Base-by-base conservation (phyloP, 1,139 yeast species). In the Diutina mesorugosa region DNA sequence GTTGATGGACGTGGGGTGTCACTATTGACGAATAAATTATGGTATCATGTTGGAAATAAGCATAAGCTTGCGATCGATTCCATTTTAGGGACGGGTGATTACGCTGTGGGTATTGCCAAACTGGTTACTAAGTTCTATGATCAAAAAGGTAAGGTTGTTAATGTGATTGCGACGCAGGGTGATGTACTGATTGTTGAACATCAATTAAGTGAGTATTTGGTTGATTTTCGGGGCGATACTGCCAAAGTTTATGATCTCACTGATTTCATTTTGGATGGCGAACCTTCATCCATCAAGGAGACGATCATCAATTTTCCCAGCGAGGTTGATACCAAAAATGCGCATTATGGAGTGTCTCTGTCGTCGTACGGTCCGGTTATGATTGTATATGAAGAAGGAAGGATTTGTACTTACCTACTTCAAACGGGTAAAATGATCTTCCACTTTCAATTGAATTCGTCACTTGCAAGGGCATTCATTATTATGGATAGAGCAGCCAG, bases 401-500 rank as follows among this genome's bases (percentile, higher is more conserved):
- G 6, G 10, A 6, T 45, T 26, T 14, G 3, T 12, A 45, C 41
- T 8, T 53, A 21, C n/a, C 45, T 35, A 14, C 28, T 35, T 6
- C 35, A 45, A 26, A 46, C 46, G 45, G 50, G 28, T 21, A 29
- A n/a, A 26, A 41, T 16, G 26, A 52, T 35, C 12, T 29, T 29
- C 30, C 30, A 12, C 32, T 51, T 18, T 35, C 57, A 26, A 5
- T 26, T 38, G 12, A 29, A 32, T 6, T 14, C 41, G 18, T 38
- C 16, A 12, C 47, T 35, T 16, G 47, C 35, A 26, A 21, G 41
- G 6, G 9, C 41, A 35, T 47, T 21, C 29, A 56, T 65, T 28
- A 61, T 70, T 55, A 62, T 70, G 45, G 69, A 72, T 61, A 70
- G 66, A 53, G 77, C 78, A 8, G 66, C 67, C 45, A 69, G 74